Evolutionary conservation across 768 basidiomycete genomes (phyloP), one percentile per base, ranked within the genome.

Genomic region (Tulasnella sp.): DNA sequence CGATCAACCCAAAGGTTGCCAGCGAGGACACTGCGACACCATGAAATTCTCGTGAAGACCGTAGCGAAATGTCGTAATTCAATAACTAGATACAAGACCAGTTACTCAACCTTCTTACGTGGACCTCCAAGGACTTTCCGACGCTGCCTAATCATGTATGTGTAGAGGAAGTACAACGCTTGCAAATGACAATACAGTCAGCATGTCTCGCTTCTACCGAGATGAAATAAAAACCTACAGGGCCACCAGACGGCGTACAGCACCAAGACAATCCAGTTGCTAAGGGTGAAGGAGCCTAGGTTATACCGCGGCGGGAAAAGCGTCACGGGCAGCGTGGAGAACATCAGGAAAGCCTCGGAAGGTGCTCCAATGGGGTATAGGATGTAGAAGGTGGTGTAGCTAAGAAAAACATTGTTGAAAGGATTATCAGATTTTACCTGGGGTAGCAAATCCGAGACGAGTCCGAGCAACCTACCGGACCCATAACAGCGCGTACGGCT

Each of bases 321-420:
- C 67, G 64, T n/a, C 84, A 37, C 78, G 78, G 93, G 92, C 39
- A 97, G 87, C 5, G 93, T 92, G 1, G 90, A 87, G 80, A 90
- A 90, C 81, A 90, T 91, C 76, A 97, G 86, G 81, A 91, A 88
- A 0, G 95, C 96, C 83, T 99, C 97, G 31, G 93, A 95, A 7
- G 88, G 87, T 0, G 97, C 97, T 67, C 97, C 97, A 31, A 95
- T 82, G 5, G 94, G 96, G 84, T 99, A 99, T n/a, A 98, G 88
- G 68, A 95, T 78, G 83, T 92, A 97, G 84, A 99, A 99, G 9
- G 94, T 89, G 25, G 95, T 93, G 86, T 99, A 99, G 74, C 97
- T 94, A 58, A 39, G 64, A 68, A 67, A 67, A 31, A 36, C 38
- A 36, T 15, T 39, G 64, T 75, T 31, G 37, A 64, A 29, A 34